Percentiles rank a stretch among this genome's conserved stretches.
Conservation (phyloP, 2,329 filamentous ascomycete genomes). For the Colletotrichum sp. region DNA sequence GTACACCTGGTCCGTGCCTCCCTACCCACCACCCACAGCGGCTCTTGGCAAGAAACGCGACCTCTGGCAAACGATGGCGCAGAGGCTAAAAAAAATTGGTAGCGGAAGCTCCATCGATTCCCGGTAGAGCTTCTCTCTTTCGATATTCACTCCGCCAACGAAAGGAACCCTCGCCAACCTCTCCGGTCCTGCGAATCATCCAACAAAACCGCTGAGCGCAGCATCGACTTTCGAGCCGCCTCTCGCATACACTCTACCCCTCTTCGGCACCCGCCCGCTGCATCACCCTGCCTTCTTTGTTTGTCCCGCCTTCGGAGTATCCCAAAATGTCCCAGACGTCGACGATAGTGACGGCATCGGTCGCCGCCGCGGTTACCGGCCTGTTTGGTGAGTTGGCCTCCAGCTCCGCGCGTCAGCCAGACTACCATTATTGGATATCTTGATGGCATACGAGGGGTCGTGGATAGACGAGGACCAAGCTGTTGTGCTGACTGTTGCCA, state of each 20-base stretch:
- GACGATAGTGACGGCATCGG: constrained; percentile 65
- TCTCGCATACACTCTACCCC: neutral
- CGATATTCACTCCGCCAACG: constrained; percentile 13
- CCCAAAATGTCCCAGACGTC: constrained; percentile 36
- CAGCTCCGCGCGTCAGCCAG: neutral
- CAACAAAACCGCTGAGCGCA: neutral
- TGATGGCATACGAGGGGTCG: neutral
- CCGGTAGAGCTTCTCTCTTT: constrained; percentile 20
- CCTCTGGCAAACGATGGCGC: constrained; percentile 13
- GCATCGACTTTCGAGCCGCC: neutral
- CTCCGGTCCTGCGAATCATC: neutral
- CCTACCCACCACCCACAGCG: constrained; percentile 3
- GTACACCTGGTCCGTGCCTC: constrained; percentile 1
- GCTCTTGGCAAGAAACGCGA: constrained; percentile 16
- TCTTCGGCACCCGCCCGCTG: neutral
- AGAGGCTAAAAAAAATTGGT: constrained; percentile 26
- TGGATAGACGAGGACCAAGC: neutral
- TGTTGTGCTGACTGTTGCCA: constrained; percentile 19
- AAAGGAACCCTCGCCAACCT: neutral
- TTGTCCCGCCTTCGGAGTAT: constrained; percentile 19
- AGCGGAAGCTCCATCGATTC: constrained; percentile 22
- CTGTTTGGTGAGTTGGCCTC: constrained; percentile 57
- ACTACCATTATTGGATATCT: neutral
- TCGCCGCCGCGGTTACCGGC: constrained; percentile 65
- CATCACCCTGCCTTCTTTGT: neutral